Evolutionary conservation across 1,284 basidiomycete species (phyloP).

Genomic region (Ganoderma meredithae): DNA sequence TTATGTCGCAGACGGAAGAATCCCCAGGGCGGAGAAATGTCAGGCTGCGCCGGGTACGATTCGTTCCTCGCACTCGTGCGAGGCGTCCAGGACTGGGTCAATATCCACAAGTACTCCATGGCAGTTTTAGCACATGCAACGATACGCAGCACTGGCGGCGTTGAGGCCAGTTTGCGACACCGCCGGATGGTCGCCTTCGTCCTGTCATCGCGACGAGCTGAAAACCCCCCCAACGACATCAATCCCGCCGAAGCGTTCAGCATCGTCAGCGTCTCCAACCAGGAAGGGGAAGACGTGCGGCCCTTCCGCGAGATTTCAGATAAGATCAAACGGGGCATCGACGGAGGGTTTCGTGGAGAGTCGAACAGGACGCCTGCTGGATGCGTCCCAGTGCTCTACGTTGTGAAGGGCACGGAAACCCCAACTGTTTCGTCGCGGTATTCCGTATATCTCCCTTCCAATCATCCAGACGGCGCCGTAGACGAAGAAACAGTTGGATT

Average conservation of each 20-base stretch:
- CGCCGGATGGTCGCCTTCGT: background rate
- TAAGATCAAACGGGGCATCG: background rate
- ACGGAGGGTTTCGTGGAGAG: background rate
- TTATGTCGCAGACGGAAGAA: background rate
- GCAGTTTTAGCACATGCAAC: background rate
- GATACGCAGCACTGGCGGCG: background rate
- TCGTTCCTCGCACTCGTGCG: background rate
- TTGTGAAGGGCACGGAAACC: background rate
- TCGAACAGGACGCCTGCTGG: background rate
- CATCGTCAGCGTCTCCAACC: background rate
- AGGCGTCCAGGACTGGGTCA: background rate
- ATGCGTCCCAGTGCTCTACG: background rate
- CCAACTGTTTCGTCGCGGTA: background rate
- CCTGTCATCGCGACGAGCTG: background rate
- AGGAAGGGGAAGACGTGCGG: background rate
- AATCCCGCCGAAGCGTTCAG: background rate
- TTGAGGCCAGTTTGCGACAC: background rate
- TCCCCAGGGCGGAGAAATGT: background rate
- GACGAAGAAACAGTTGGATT: background rate
- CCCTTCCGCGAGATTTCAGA: background rate
- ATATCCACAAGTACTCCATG: background rate
- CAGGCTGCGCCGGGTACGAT: background rate
- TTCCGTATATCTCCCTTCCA: background rate
- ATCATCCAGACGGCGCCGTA: background rate
- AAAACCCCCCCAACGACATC: background rate